Conservation (phyloP, 2,329 filamentous ascomycete genomes). For the Blumeria hordei region DNA sequence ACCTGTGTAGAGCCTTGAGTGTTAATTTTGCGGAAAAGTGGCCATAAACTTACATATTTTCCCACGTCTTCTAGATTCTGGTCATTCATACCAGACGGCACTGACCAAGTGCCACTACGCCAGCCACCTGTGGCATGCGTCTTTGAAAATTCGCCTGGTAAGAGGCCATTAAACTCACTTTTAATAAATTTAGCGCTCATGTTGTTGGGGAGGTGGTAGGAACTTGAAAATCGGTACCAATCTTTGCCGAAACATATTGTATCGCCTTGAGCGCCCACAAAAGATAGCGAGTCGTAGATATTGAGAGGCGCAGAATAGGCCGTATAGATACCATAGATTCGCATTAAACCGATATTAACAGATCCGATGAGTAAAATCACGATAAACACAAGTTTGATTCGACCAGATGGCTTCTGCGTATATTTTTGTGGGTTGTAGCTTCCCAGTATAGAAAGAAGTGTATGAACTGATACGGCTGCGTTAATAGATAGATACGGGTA, state of each 20-base stretch:
- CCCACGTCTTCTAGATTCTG: slow-evolving; percentile 62
- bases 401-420: slow-evolving; percentile 45
- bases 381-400: slow-evolving; percentile 45
- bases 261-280: slow-evolving; percentile 33
- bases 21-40: background rate
- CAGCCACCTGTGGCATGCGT: slow-evolving; percentile 40
- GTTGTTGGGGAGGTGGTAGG: slow-evolving; percentile 66
- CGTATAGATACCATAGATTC: slow-evolving; percentile 52
- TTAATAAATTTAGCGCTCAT: slow-evolving; percentile 76
- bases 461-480: slow-evolving; percentile 63
- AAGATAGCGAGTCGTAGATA: slow-evolving; percentile 41
- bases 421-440: slow-evolving; percentile 41
- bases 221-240: slow-evolving; percentile 93
- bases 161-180: slow-evolving; percentile 67
- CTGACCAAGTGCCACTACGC: slow-evolving; percentile 64
- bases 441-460: slow-evolving; percentile 52
- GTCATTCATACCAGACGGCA: slow-evolving; percentile 74
- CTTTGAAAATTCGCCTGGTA: slow-evolving; percentile 78
- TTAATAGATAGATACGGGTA: slow-evolving; percentile 84
- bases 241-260: slow-evolving; percentile 82
- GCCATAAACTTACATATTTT: slow-evolving; percentile 46
- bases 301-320: slow-evolving; percentile 63
- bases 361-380: slow-evolving; percentile 35
- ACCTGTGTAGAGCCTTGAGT: slow-evolving; percentile 19
- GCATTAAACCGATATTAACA: slow-evolving; percentile 40